Evolutionary conservation across 495 filamentous ascomycete genomes (phyloP), one percentile per base, ranked within the genome.

Genomic region (Penicillium psychrofluorescens): DNA sequence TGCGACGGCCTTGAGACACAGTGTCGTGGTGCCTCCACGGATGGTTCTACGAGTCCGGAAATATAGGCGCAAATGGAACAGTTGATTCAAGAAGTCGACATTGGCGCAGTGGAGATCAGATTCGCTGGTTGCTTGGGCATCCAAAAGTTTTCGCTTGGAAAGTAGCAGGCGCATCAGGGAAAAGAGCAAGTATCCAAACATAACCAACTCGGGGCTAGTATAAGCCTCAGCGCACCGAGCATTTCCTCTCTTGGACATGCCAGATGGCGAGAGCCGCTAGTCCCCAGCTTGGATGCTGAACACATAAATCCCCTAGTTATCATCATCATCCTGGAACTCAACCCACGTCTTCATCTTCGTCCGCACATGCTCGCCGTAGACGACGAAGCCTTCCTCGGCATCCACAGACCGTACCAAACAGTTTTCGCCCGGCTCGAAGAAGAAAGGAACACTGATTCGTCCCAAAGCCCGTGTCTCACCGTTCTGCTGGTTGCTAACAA

Each of bases 291-390:
- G 10, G 32, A 34, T 6, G 10, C 32, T 34, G 32, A 34, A 34
- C 32, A 11, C 5, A 11, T 28, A 11, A 32, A 32, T 28, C 41
- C 29, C 7, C 29, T 29, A 40, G 38, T 40, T 40, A n/a, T 31
- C 34, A 15, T 50, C 48, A 29, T 42, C 40, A 36, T 45, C 40
- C 36, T 50, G 47, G 33, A 51, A 74, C 48, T 74, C 70, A 13
- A 74, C 63, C 64, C 67, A 74, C 14, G 55, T 66, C 38, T 61
- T 59, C 70, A 73, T 73, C 56, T 73, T 73, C 45, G 56, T 53
- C 33, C 62, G 41, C 10, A 73, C 67, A 59, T 70, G 66, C 48
- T 71, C 54, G 3, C 70, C 70, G 49, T 74, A 76, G 1, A 66
- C 16, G 11, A 71, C 56, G 8, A 54, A 56, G 12, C 58, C 50